Evolutionary conservation across 306 rosid species (phyloP).

Genomic region (Trifolium dubium): DNA sequence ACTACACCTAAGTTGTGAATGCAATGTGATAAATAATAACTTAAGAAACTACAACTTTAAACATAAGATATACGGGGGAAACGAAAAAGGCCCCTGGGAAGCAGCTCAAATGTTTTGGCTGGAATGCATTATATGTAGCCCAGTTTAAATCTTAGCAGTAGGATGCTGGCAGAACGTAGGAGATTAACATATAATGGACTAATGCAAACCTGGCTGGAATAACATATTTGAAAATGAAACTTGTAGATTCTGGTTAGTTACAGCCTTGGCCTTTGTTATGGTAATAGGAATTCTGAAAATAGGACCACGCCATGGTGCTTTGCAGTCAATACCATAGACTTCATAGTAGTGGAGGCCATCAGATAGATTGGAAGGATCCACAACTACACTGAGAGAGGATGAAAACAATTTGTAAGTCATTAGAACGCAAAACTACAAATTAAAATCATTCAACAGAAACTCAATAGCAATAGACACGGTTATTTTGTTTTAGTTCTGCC

Average conservation of each 20-base stretch:
- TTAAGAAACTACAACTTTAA: constrained; percentile 28
- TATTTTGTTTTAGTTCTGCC: constrained; percentile 2
- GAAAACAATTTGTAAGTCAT: constrained; percentile 33
- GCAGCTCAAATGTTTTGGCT: constrained; percentile 32
- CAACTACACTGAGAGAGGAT: constrained; percentile 70
- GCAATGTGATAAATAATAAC: constrained; percentile 27
- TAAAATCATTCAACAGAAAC: constrained; percentile 30
- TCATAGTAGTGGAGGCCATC: constrained; percentile 93
- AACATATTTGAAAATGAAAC: constrained; percentile 72
- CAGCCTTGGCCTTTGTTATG: constrained; percentile 75
- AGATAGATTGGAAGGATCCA: constrained; percentile 78
- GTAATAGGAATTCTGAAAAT: constrained; percentile 92
- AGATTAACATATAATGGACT: constrained; percentile 30
- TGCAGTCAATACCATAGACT: constrained; percentile 86
- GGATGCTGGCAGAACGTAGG: constrained; percentile 35
- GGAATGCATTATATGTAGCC: not conserved
- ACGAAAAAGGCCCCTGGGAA: not conserved
- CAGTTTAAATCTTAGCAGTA: constrained; percentile 23
- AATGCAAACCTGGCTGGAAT: constrained; percentile 76
- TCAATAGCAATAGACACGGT: constrained; percentile 7
- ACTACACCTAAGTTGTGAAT: constrained; percentile 30
- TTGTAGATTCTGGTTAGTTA: constrained; percentile 64
- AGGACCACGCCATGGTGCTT: constrained; percentile 99
- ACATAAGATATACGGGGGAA: constrained; percentile 13
- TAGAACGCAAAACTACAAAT: constrained; percentile 22